A percentile compares a stretch with the other conserved stretches of the same genome.
These are phyloP conservation scores for Saxophila tyrrhenica DNA, from an alignment of 495 filamentous ascomycete genomes.

Conservation along the genomic window DNA sequence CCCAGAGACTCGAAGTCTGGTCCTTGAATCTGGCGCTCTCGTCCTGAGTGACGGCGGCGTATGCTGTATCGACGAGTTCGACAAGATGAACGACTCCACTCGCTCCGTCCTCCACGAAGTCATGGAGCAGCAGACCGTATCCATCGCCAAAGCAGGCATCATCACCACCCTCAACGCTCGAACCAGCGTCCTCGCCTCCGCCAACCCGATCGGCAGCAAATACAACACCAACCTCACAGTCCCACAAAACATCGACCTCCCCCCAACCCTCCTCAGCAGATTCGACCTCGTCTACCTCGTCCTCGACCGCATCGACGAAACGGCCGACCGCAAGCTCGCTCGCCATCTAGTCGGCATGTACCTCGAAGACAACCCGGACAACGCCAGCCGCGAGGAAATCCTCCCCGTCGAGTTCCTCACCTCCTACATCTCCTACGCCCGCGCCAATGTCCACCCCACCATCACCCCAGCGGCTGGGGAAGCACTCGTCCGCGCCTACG, in stretches of 20 bases:
- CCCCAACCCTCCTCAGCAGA: slow-evolving; percentile 84
- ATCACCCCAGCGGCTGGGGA: slow-evolving; percentile 65
- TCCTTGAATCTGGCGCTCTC: slow-evolving; percentile 90
- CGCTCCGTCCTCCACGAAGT: slow-evolving; percentile 96
- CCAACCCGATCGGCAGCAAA: slow-evolving; percentile 93
- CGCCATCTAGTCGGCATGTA: slow-evolving; percentile 96
- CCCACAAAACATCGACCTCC: slow-evolving; percentile 95
- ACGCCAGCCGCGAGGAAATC: slow-evolving; percentile 64
- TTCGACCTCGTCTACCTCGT: slow-evolving; percentile 97
- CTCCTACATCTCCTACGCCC: slow-evolving; percentile 93
- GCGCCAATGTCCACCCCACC: slow-evolving; percentile 69
- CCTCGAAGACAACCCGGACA: slow-evolving; percentile 81
- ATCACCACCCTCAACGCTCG: slow-evolving; percentile 96
- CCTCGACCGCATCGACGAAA: slow-evolving; percentile 83
- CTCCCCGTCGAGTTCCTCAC: slow-evolving; percentile 93
- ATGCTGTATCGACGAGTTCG: slow-evolving; percentile 98
- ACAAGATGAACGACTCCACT: slow-evolving; percentile 97
- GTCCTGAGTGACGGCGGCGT: slow-evolving; percentile 93
- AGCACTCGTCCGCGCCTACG: slow-evolving; percentile 76
- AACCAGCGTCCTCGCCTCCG: slow-evolving; percentile 87
- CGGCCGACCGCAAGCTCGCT: slow-evolving; percentile 73
- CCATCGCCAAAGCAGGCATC: slow-evolving; percentile 96
- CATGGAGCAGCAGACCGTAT: slow-evolving; percentile 99
- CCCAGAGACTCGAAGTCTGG: slow-evolving; percentile 84
- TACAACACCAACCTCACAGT: slow-evolving; percentile 94